Evolutionary conservation across 768 basidiomycete genomes (phyloP).

Genomic region (Kwoniella dejecticola): DNA sequence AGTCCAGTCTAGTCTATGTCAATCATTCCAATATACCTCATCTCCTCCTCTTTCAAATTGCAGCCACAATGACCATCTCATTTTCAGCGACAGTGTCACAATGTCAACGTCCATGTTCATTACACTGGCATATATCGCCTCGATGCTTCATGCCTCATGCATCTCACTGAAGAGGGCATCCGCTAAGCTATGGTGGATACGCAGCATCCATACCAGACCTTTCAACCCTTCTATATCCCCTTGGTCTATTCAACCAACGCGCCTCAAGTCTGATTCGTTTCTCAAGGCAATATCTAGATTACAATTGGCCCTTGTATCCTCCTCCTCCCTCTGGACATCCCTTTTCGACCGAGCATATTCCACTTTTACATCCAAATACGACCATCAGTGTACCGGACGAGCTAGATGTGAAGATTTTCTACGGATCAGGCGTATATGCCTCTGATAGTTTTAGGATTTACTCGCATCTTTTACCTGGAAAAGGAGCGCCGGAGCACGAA

Average conservation of each 20-base stretch:
- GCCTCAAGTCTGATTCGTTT: conserved; percentile 63
- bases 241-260: conserved; percentile 67
- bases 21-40: too few relatives aligned
- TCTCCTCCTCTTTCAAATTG: too few relatives aligned
- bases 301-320: conserved; percentile 26
- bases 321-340: too few relatives aligned
- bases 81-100: too few relatives aligned
- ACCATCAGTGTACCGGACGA: conserved; percentile 9
- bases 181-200: too few relatives aligned
- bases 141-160: not conserved
- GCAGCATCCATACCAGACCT: conserved; percentile 61
- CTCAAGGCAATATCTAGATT: conserved; percentile 61
- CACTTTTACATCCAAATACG: not conserved
- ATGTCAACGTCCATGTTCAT: too few relatives aligned
- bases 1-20: too few relatives aligned
- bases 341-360: not conserved
- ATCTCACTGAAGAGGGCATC: too few relatives aligned
- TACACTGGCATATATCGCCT: not conserved
- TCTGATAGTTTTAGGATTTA: conserved; percentile 77
- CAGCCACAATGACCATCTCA: too few relatives aligned
- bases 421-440: conserved; percentile 71
- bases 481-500: conserved; percentile 44
- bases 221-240: conserved; percentile 59
- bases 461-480: conserved; percentile 52
- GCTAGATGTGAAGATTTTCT: conserved; percentile 62